Evolutionary conservation across 2,329 filamentous ascomycete genomes (phyloP), one percentile per base, ranked within the genome.

Genomic region (Chalara sp.): DNA sequence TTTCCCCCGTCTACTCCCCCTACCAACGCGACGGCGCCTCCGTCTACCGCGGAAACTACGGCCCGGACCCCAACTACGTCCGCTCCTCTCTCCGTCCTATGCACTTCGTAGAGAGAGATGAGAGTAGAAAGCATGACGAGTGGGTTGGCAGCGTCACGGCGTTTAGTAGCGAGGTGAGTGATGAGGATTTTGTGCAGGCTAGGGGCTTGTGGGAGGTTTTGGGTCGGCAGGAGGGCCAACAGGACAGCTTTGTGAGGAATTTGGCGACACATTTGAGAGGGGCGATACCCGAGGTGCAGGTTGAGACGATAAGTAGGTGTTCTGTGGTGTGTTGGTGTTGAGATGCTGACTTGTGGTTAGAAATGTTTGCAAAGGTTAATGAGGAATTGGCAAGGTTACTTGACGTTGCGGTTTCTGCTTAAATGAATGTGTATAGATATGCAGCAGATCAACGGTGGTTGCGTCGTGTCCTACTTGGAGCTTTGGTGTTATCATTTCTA

Each of bases 231-330:
- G 57, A 67, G 3, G 80, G 79, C 3, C 81, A 84, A 62, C 80
- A 84, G 65, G 74, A 79, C 2, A 79, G 81, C 63, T 81, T 83
- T 52, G 67, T 85, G 39, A 63, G 70, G 51, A 86, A 84, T 56
- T 71, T 85, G 13, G 67, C 79, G 3, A 78, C 69, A 3, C 79
- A 84, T 58, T 66, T 86, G 55, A 68, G 67, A 21, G 33, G 32
- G 21, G 52, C 52, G 8, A 37, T 49, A 7, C 28, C 44, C 4
- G 5, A 43, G 32, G 52, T 54, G 43, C 74, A 67, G 47, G 80
- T 80, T 2, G 70, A 75, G 57, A 68, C 72, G 52, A 75, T 76
- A 56, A 78, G 81, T 37, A 76, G 58, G 35, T 10, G 35, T 2
- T n/a, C 8, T 8, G 8, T n/a, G 35, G 35, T 37, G 4, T 10